phyloP scores from a whole-genome alignment of 208 protist genomes.

The Zelonia costaricensis region DNA sequence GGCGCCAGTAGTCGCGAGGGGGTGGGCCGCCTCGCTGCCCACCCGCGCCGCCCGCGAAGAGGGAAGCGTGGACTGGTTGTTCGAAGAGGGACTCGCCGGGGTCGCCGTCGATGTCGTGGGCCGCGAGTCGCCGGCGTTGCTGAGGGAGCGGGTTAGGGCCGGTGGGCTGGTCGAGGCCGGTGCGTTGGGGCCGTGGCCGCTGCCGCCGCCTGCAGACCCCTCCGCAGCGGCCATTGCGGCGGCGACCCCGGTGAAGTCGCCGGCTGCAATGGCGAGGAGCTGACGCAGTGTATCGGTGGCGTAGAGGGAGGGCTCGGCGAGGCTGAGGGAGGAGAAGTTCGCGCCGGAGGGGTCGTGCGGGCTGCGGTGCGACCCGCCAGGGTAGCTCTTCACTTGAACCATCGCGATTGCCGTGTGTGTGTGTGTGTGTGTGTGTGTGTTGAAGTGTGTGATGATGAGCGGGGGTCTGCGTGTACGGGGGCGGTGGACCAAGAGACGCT shows the following conservation, averaged over 20 bases:
- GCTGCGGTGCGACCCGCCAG: slow-evolving; percentile 7
- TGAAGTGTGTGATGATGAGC: not conserved
- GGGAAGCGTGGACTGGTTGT: not conserved
- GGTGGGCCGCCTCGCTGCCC: not conserved
- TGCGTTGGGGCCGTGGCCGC: not conserved
- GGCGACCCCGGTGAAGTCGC: slow-evolving; percentile 15
- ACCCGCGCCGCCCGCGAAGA: not conserved
- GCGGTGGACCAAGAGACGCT: not conserved
- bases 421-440: slow-evolving; percentile 1
- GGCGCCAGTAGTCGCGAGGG: not conserved
- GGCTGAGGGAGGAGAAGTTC: not conserved
- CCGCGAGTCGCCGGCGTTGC: slow-evolving; percentile 1
- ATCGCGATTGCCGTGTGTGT: not conserved
- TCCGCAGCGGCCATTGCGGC: not conserved
- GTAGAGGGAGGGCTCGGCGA: slow-evolving; percentile 1
- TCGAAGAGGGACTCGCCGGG: not conserved
- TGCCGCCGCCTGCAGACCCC: not conserved
- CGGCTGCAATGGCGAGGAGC: slow-evolving; percentile 16
- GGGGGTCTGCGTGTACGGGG: not conserved
- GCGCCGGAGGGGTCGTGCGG: not conserved
- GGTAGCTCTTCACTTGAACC: not conserved
- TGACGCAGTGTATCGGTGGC: slow-evolving; percentile 12
- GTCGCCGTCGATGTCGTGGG: not conserved
- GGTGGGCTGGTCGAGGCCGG: too few species aligned
- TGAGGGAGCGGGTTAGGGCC: not conserved